A percentile compares a stretch with the other conserved stretches of the same genome.
Conservation (phyloP, 495 filamentous ascomycete genomes). For the Terfezia claveryi region DNA sequence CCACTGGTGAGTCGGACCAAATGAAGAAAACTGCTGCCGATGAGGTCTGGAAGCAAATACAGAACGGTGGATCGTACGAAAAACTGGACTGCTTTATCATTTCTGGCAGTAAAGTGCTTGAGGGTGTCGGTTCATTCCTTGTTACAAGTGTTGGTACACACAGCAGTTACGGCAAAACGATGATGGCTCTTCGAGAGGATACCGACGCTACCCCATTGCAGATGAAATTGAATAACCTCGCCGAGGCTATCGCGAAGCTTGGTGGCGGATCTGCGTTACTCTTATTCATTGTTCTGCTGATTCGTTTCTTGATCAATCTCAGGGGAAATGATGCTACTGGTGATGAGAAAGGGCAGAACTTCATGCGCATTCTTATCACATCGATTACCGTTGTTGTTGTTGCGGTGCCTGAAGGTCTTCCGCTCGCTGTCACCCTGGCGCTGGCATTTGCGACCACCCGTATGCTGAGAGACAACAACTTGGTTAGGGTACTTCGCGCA, state of each 20-base stretch:
- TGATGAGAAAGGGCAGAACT: constrained; percentile 45
- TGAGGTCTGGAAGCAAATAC: constrained; percentile 40
- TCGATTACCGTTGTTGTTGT: constrained; percentile 65
- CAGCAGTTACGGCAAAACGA: constrained; percentile 54
- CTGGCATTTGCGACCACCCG: constrained; percentile 60
- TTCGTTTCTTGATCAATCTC: constrained; percentile 50
- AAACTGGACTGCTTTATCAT: constrained; percentile 67
- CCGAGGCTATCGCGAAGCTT: constrained; percentile 56
- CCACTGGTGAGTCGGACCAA: constrained; percentile 52
- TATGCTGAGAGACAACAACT: constrained; percentile 63
- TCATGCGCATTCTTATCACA: constrained; percentile 62
- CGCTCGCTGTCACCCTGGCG: constrained; percentile 60
- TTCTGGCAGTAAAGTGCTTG: constrained; percentile 57
- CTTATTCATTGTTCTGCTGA: constrained; percentile 53
- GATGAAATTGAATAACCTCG: constrained; percentile 51
- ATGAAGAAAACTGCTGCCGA: constrained; percentile 38
- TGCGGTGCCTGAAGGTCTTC: constrained; percentile 64
- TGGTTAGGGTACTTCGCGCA: constrained; percentile 51
- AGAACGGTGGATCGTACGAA: constrained; percentile 25
- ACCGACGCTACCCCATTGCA: constrained; percentile 58
- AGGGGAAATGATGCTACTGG: constrained; percentile 24
- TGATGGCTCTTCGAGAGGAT: constrained; percentile 64
- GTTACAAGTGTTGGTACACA: constrained; percentile 54
- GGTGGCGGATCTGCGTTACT: constrained; percentile 46
- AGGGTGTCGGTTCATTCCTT: constrained; percentile 59